Conservation (phyloP, 176 grass and related monocot species). For the Aegilops longissima region DNA sequence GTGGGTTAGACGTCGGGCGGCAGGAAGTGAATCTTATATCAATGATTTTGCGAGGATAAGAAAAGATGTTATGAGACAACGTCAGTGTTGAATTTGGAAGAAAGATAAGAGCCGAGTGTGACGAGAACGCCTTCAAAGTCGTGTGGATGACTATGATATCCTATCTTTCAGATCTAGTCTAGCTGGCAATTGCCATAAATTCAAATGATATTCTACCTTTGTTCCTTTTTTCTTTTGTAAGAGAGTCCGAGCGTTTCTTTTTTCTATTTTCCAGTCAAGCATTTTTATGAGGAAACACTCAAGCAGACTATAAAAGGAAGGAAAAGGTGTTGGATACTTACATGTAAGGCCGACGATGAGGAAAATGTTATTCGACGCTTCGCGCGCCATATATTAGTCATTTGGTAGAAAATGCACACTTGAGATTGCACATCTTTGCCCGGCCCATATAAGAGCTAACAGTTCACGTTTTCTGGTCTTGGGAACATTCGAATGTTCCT, state of each 20-base stretch:
- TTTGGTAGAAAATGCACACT: too few relatives aligned
- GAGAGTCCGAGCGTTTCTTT: neutral
- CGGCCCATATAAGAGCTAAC: too few relatives aligned
- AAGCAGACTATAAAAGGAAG: too few relatives aligned
- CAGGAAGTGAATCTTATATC: neutral
- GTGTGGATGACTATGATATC: neutral
- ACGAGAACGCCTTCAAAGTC: neutral
- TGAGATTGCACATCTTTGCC: too few relatives aligned
- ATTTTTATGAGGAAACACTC: neutral
- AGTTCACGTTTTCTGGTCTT: too few relatives aligned
- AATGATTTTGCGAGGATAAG: neutral
- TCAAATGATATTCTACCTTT: neutral
- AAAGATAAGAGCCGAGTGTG: neutral
- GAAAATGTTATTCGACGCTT: too few relatives aligned
- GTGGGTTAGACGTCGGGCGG: neutral
- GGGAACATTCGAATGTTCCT: too few relatives aligned
- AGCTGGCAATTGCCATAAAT: neutral
- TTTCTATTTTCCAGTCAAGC: neutral
- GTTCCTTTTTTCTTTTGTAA: neutral
- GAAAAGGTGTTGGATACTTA: too few relatives aligned
- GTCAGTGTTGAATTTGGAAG: neutral
- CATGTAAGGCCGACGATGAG: too few relatives aligned
- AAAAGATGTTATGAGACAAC: neutral
- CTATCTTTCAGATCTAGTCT: neutral
- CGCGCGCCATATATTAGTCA: too few relatives aligned